Evolutionary conservation across 2,329 filamentous ascomycete genomes (phyloP).

Genomic region (Alternaria burnsii): DNA sequence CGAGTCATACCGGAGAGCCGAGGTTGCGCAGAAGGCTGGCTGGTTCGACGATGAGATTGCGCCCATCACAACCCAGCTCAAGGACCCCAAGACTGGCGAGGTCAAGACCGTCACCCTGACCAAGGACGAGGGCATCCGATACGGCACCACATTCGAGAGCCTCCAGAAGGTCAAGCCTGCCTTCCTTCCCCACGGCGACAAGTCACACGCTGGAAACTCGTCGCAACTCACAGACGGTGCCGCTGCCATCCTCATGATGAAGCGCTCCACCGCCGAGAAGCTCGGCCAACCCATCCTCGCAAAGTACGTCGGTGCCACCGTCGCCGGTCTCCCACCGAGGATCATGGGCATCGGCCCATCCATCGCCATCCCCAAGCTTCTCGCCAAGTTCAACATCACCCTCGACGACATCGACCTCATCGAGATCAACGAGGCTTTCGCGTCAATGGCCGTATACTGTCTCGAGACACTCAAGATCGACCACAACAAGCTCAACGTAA

Average conservation of each 20-base stretch:
- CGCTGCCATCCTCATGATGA: slow-evolving; percentile 90
- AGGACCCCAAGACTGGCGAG: slow-evolving; percentile 83
- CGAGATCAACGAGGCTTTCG: slow-evolving; percentile 98
- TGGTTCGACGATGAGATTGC: slow-evolving; percentile 95
- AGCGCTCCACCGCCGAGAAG: slow-evolving; percentile 85
- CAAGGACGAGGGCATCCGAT: slow-evolving; percentile 88
- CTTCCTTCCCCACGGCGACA: slow-evolving; percentile 87
- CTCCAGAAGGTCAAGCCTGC: slow-evolving; percentile 87
- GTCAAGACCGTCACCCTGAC: slow-evolving; percentile 79
- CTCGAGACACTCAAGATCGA: slow-evolving; percentile 71
- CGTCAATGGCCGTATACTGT: slow-evolving; percentile 97
- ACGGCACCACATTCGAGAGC: slow-evolving; percentile 84
- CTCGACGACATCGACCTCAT: slow-evolving; percentile 87
- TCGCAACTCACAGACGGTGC: slow-evolving; percentile 95
- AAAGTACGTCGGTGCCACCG: slow-evolving; percentile 92
- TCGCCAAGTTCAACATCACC: slow-evolving; percentile 78
- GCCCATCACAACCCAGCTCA: slow-evolving; percentile 82
- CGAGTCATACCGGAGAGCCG: slow-evolving; percentile 86
- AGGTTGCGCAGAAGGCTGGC: slow-evolving; percentile 87
- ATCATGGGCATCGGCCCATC: slow-evolving; percentile 96
- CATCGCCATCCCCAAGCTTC: slow-evolving; percentile 78
- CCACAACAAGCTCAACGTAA: slow-evolving; percentile 79
- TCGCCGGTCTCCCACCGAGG: slow-evolving; percentile 87
- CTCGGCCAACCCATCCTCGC: slow-evolving; percentile 90
- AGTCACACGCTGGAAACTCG: slow-evolving; percentile 90